A percentile compares a stretch with the other conserved stretches of the same genome.
Evolutionary conservation across 768 basidiomycete species (phyloP).

Genomic region (Amanita exitialis): DNA sequence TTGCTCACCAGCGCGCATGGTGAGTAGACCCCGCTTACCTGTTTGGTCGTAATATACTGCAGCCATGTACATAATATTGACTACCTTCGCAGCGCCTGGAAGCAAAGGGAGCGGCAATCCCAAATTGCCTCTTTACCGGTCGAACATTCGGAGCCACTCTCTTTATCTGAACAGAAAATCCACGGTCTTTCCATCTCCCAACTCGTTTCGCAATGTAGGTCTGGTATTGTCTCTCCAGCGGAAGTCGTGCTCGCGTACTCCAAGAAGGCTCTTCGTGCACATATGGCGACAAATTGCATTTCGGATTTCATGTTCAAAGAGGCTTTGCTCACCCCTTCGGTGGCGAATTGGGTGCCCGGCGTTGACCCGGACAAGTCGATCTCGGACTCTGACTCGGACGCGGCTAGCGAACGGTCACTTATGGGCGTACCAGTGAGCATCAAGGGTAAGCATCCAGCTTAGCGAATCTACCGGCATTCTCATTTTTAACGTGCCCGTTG

Average conservation of each 20-base stretch:
- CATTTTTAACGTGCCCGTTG: slow-evolving; percentile 2
- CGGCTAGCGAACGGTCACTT: slow-evolving; percentile 32
- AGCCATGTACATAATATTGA: slow-evolving; percentile 4
- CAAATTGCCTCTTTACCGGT: slow-evolving; percentile 30
- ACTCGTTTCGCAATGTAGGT: slow-evolving; percentile 33
- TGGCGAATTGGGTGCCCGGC: slow-evolving; percentile 28
- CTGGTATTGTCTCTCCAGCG: slow-evolving; percentile 28
- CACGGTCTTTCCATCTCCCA: slow-evolving; percentile 38
- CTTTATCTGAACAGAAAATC: slow-evolving; percentile 33
- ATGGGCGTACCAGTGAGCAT: slow-evolving; percentile 62
- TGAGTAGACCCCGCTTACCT: slow-evolving; percentile 12
- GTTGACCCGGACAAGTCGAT: slow-evolving; percentile 23
- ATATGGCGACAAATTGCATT: slow-evolving; percentile 55
- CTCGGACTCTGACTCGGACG: slow-evolving; percentile 20
- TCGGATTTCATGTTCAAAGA: slow-evolving; percentile 54
- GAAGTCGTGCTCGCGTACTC: slow-evolving; percentile 41
- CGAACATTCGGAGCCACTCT: slow-evolving; percentile 29
- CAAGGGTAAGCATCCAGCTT: slow-evolving; percentile 34
- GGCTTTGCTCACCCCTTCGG: slow-evolving; percentile 27
- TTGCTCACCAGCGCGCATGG: slow-evolving; percentile 31
- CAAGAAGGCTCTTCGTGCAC: slow-evolving; percentile 44
- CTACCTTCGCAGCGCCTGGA: slow-evolving; percentile 24
- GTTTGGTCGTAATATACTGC: background rate
- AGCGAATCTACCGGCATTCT: slow-evolving; percentile 1
- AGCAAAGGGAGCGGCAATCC: slow-evolving; percentile 33